Conservation (phyloP, 768 basidiomycete genomes). For the Russula lepida region DNA sequence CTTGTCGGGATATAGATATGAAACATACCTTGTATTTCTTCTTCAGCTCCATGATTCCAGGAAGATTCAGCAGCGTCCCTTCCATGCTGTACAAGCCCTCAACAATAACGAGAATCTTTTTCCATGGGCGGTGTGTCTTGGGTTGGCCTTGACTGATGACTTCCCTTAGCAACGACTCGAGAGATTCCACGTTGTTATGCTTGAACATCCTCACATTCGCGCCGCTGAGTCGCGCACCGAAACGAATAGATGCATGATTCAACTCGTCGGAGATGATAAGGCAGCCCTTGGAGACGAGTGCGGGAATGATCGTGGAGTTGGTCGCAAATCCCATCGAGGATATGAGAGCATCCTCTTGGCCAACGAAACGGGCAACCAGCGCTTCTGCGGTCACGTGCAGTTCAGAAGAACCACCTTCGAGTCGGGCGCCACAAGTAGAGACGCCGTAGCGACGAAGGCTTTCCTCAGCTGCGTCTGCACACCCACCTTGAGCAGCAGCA, state of each 20-base stretch:
- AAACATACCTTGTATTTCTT: slow-evolving; percentile 81
- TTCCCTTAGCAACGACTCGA: slow-evolving; percentile 79
- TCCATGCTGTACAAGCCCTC: slow-evolving; percentile 99
- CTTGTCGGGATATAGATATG: neutral
- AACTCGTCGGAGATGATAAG: slow-evolving; percentile 95
- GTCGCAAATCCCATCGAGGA: slow-evolving; percentile 97
- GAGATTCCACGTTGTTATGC: slow-evolving; percentile 85
- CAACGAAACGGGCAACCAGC: slow-evolving; percentile 84
- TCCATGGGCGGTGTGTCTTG: slow-evolving; percentile 97
- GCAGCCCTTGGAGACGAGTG: slow-evolving; percentile 82
- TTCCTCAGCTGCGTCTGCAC: slow-evolving; percentile 90
- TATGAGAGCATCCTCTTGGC: slow-evolving; percentile 83
- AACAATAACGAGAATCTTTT: slow-evolving; percentile 91
- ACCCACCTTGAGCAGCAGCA: slow-evolving; percentile 85
- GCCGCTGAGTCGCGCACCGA: slow-evolving; percentile 82
- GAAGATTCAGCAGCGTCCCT: slow-evolving; percentile 86
- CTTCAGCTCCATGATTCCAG: slow-evolving; percentile 77
- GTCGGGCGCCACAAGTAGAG: slow-evolving; percentile 63
- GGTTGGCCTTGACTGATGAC: slow-evolving; percentile 96
- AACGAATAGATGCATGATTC: slow-evolving; percentile 93
- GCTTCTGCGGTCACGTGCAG: slow-evolving; percentile 75
- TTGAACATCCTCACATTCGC: slow-evolving; percentile 91
- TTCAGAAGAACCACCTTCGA: slow-evolving; percentile 82
- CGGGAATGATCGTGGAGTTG: slow-evolving; percentile 89
- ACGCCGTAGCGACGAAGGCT: slow-evolving; percentile 75